Base-by-base conservation (phyloP, 768 basidiomycete genomes). In the Candolleomyces aberdarensis region DNA sequence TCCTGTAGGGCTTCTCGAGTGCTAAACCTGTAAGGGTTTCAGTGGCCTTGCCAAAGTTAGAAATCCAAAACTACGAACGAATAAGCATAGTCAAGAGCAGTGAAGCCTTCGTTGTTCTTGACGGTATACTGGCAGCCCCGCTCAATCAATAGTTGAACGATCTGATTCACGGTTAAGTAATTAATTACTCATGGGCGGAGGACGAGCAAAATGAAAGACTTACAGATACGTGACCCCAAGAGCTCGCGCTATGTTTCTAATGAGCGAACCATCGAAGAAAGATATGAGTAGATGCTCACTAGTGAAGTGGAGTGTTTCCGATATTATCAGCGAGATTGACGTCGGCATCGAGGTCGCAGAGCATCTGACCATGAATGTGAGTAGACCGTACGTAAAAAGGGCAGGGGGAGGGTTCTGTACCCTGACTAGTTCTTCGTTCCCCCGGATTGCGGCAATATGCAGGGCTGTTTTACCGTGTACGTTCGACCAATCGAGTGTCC, bases 401-500 rank as follows among this genome's bases (percentile, higher is more conserved):
- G 49, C 44, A 41, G 49, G 54, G 44, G 29, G 61, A 19, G 15
- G 55, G 52, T 31, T 51, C 81, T 86, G 65, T 69, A 95, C 94
- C 67, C 90, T 79, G 61, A 92, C 94, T 60, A 96, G 86, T 59
- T 91, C 90, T 66, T 94, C 91, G 65, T 95, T 95, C 29, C 96
- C 96, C 61, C 91, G 92, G 58, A 92, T 76, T 52, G 95, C 85
- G 7, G 93, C 92, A 62, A 93, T 82, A 73, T 97, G 95, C 10
- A 97, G 78, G 2, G 94, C 90, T 0, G 96, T 97, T 75, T 87
- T 96, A 17, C 95, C 95, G 44, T 91, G 87, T 6, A 83, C 76
- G 71, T 97, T 96, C 46, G 92, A 89, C 96, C 95, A 97, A 71
- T 98, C 94, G 49, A 96, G 78, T 61, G 92, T 86, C 73, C 88